phyloP scores from a whole-genome alignment of 2,329 filamentous ascomycete genomes.

The Claviceps sp. region DNA sequence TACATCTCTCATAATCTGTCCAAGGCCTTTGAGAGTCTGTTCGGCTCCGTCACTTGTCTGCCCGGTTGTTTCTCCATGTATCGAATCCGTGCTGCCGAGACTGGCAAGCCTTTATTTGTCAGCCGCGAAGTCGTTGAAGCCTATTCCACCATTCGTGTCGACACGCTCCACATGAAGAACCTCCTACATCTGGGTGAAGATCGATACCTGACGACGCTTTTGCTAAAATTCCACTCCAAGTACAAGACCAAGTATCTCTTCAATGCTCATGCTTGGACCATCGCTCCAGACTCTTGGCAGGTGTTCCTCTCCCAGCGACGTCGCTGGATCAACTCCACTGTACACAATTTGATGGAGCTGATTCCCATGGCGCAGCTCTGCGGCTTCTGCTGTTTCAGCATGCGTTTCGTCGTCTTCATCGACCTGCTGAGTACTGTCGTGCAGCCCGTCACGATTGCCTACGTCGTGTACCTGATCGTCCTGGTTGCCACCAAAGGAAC shows the following conservation, averaged over 20 bases:
- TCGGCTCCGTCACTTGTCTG: slow-evolving; percentile 92
- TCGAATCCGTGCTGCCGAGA: slow-evolving; percentile 85
- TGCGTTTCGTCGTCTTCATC: slow-evolving; percentile 94
- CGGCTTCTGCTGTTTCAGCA: slow-evolving; percentile 99
- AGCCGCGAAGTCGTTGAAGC: slow-evolving; percentile 79
- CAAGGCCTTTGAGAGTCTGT: slow-evolving; percentile 94
- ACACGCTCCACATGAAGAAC: slow-evolving; percentile 98
- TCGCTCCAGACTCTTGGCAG: slow-evolving; percentile 84
- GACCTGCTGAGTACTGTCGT: slow-evolving; percentile 86
- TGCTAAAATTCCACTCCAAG: slow-evolving; percentile 81
- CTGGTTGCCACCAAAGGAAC: slow-evolving; percentile 47
- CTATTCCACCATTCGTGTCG: slow-evolving; percentile 87
- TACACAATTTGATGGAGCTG: slow-evolving; percentile 93
- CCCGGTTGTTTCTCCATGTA: slow-evolving; percentile 99
- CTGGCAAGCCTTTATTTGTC: slow-evolving; percentile 90
- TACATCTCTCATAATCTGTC: slow-evolving; percentile 96
- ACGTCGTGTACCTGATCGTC: slow-evolving; percentile 81
- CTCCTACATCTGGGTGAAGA: slow-evolving; percentile 92
- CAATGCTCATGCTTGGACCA: slow-evolving; percentile 87
- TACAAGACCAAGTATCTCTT: slow-evolving; percentile 99
- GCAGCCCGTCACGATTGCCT: slow-evolving; percentile 80
- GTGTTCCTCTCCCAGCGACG: slow-evolving; percentile 97
- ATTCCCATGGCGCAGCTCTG: slow-evolving; percentile 89
- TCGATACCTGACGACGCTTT: slow-evolving; percentile 87
- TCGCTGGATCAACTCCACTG: slow-evolving; percentile 98